Base-by-base conservation (phyloP, 106 monocot species). In the Gastrodia elata region DNA sequence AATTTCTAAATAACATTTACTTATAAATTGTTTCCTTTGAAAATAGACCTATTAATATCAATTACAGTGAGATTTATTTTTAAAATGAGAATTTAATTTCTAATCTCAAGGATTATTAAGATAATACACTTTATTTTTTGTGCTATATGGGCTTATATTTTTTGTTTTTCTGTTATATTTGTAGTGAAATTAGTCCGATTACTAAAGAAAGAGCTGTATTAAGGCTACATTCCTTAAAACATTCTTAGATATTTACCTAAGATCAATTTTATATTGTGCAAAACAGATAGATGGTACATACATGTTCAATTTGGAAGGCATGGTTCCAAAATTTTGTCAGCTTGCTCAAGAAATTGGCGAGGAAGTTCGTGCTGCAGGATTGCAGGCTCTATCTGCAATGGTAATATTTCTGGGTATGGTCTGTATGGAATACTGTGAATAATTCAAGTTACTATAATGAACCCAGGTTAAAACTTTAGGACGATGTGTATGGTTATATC, bases 221-320 rank as follows among this genome's bases (percentile, higher is more conserved):
- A 16, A 33, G 34, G 2, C 0, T 10, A 14, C 34, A 11, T 14
- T 34, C 15, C 13, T 35, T 65, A 65, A 57, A 34, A 16, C 16
- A 4, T 36, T 37, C 36, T 4, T 18, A 65, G 36, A 36, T 65
- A 65, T 36, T 68, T 20, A 1, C n/a, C 39, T 65, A 25, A 25
- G 18, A 40, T 35, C 69, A 41, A 40, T 25, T 68, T 39, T 2
- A 26, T 38, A 26, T 70, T 77, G 8, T 57, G 28, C 6, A 26
- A 30, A 80, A 15, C 73, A 96, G 96, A 68, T 81, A 42, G 96
- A 90, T 75, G 85, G 92, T 37, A 92, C 84, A 56, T 90, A 96
- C 81, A 89, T 87, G 89, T 90, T 89, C 82, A 90, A 92, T 79
- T 84, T 96, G 82, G 96, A 96, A 81, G 76, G 85, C 71, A 72